These are phyloP conservation scores for Phaffia tasmanica DNA, from an alignment of 768 basidiomycete species.

Conservation along the genomic window DNA sequence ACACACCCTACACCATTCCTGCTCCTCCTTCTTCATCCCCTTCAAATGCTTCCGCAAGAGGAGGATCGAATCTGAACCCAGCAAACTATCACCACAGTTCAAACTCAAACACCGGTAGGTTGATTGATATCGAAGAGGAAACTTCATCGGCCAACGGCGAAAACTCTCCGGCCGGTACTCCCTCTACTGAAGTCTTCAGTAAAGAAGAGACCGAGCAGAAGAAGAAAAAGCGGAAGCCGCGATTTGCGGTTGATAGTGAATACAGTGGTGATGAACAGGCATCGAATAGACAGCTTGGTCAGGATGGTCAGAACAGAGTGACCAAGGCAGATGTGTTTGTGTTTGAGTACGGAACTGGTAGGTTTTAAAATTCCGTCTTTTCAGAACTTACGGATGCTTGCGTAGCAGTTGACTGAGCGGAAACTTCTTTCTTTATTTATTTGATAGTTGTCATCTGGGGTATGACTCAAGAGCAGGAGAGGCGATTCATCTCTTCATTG, in stretches of 20 bases:
- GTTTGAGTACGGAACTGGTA: constrained; percentile 72
- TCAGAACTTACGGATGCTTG: no score
- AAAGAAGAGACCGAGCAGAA: constrained; percentile 37
- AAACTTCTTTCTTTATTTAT: background rate
- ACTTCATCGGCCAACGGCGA: background rate
- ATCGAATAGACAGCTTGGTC: constrained; percentile 26
- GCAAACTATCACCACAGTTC: constrained; percentile 1
- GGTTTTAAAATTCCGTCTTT: background rate
- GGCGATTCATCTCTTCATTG: constrained; percentile 79
- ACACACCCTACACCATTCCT: constrained; percentile 68
- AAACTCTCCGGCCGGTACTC: background rate
- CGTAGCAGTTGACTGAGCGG: no score
- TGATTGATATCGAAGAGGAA: constrained; percentile 25
- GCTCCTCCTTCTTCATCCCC: constrained; percentile 43
- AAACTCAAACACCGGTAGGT: constrained; percentile 16
- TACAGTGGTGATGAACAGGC: constrained; percentile 27
- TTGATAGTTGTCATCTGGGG: constrained; percentile 78
- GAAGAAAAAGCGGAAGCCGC: constrained; percentile 27
- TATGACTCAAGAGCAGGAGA: constrained; percentile 88
- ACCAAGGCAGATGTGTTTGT: constrained; percentile 80
- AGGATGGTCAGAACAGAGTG: constrained; percentile 36
- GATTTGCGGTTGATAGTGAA: constrained; percentile 26
- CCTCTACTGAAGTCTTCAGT: background rate
- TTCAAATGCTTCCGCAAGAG: constrained; percentile 7
- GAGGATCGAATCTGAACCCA: constrained; percentile 21